Conservation (phyloP, 371 early-diverging fungal species). For the Entomophthora muscae region DNA sequence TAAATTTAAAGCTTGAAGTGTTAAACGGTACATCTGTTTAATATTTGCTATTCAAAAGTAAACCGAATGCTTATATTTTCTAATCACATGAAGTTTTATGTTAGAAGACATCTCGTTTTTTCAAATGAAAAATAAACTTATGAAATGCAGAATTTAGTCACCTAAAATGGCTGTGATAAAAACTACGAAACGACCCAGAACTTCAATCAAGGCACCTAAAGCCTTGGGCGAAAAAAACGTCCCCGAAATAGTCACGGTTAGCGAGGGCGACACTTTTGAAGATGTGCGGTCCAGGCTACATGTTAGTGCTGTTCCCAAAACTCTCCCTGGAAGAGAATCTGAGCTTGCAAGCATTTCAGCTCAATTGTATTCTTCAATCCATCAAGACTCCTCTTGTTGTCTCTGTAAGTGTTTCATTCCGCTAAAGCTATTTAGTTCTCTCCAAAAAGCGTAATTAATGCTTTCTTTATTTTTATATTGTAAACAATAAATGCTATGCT, state of each 20-base stretch:
- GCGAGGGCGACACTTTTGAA: slow-evolving; percentile 10
- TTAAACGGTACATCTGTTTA: too few species aligned
- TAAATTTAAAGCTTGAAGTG: too few species aligned
- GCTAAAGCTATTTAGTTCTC: too few species aligned
- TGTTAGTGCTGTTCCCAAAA: slow-evolving; percentile 72
- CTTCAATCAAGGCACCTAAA: neutral
- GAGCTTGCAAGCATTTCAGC: slow-evolving; percentile 65
- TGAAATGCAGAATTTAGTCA: too few species aligned
- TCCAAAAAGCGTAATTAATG: too few species aligned
- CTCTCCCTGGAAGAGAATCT: slow-evolving; percentile 77
- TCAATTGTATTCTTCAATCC: slow-evolving; percentile 48
- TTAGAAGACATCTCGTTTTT: too few species aligned
- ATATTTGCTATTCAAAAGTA: too few species aligned
- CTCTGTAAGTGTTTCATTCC: slow-evolving; percentile 32
- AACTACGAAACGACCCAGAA: neutral
- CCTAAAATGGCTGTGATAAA: neutral
- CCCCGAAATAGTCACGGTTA: neutral
- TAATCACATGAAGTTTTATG: too few species aligned
- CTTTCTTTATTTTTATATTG: too few species aligned
- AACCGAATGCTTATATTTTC: too few species aligned
- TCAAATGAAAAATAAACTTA: too few species aligned
- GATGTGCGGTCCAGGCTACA: slow-evolving; percentile 61
- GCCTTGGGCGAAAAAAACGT: neutral
- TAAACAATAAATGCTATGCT: too few species aligned
- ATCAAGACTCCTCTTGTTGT: slow-evolving; percentile 61